Percentiles rank a stretch among this genome's conserved stretches.
Evolutionary conservation across 176 grass and related monocot species (phyloP).

Genomic region (Ampelocalamus luodianensis): DNA sequence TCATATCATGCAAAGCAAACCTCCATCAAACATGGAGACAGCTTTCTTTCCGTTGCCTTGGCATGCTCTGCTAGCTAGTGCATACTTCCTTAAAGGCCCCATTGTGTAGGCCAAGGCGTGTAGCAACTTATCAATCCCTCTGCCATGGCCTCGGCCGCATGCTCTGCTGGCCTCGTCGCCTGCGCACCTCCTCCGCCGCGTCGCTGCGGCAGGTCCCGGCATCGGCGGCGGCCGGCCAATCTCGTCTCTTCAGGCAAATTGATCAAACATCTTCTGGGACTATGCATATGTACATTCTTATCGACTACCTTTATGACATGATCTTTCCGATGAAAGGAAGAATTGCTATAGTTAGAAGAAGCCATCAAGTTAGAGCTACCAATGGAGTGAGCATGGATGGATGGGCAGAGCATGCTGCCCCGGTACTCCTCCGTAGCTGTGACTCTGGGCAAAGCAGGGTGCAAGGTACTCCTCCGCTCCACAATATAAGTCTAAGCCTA

Average conservation of each 20-base stretch:
- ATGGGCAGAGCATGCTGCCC: conserved; percentile 28
- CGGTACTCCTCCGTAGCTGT: conserved; percentile 70
- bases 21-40: conserved; percentile 15
- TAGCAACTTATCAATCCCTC: too few relatives aligned
- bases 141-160: too few relatives aligned
- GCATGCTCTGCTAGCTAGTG: not conserved
- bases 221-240: too few relatives aligned
- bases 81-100: not conserved
- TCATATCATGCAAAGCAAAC: conserved; percentile 41
- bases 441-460: conserved; percentile 75
- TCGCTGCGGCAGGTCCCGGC: too few relatives aligned
- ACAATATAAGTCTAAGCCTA: too few relatives aligned
- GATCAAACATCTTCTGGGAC: not conserved
- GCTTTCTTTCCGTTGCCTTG: conserved; percentile 8
- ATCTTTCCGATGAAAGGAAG: not conserved
- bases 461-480: conserved; percentile 90
- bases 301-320: not conserved
- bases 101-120: too few relatives aligned
- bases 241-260: too few relatives aligned
- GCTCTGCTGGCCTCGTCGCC: too few relatives aligned
- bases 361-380: not conserved
- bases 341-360: not conserved
- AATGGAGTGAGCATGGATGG: conserved; percentile 18
- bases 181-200: too few relatives aligned
- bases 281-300: not conserved